Conservation (phyloP, 345 rosid species). For the Gynandropsis gynandra region DNA sequence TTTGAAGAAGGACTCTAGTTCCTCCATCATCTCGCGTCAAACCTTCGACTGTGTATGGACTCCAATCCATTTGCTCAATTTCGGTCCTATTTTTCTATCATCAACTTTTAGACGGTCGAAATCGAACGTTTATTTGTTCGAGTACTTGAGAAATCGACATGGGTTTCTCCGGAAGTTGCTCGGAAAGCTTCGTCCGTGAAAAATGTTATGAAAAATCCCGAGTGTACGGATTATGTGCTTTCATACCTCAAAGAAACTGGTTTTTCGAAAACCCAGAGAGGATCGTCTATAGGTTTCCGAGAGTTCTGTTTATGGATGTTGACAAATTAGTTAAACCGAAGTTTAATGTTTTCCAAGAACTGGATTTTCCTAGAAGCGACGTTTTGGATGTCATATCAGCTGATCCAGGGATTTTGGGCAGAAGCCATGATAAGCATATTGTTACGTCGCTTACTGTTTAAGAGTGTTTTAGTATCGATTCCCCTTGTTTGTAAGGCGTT, state of each 20-base stretch:
- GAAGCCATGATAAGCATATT: slow-evolving; percentile 19
- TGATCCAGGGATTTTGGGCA: slow-evolving; percentile 27
- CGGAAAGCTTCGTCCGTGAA: slow-evolving; percentile 17
- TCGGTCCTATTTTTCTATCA: slow-evolving; percentile 7
- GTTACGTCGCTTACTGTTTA: slow-evolving; percentile 19
- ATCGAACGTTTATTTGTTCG: slow-evolving; percentile 8
- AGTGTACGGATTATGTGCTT: slow-evolving; percentile 19
- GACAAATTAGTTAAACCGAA: slow-evolving; percentile 24
- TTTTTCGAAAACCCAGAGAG: slow-evolving; percentile 22
- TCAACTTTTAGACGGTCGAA: slow-evolving; percentile 14
- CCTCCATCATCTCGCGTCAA: slow-evolving; percentile 16
- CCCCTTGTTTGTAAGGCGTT: slow-evolving; percentile 12
- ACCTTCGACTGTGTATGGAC: background rate
- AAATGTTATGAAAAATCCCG: slow-evolving; percentile 1
- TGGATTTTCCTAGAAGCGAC: slow-evolving; percentile 17
- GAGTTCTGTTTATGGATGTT: background rate
- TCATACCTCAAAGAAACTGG: slow-evolving; percentile 27
- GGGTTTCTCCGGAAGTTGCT: slow-evolving; percentile 22
- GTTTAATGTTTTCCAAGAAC: slow-evolving; percentile 23
- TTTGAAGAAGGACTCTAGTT: slow-evolving; percentile 15
- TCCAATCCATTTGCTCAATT: background rate
- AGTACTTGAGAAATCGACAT: slow-evolving; percentile 27
- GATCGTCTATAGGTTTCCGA: slow-evolving; percentile 17
- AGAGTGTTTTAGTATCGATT: slow-evolving; percentile 22
- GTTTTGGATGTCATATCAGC: slow-evolving; percentile 16